Evolutionary conservation across 495 filamentous ascomycete genomes (phyloP), one percentile per base, ranked within the genome.

Genomic region (Penicillium antarcticum): DNA sequence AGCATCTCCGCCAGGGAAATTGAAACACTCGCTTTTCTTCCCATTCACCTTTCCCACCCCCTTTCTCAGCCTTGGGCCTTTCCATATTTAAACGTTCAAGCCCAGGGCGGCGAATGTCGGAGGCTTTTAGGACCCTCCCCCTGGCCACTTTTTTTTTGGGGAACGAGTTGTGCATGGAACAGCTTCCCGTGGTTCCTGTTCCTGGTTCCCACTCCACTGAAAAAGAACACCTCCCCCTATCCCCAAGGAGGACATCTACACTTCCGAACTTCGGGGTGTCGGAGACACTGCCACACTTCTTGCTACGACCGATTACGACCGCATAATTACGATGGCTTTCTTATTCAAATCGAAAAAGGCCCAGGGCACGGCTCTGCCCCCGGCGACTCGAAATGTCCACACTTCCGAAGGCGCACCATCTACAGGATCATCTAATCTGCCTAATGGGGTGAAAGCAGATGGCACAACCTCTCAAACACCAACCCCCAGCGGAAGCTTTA

Each of bases 291-390:
- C 61, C 54, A 52, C 60, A 63, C 24, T 26, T 26, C 16, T 29
- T 42, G 47, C 40, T 42, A 69, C 66, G 69, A 73, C 68, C 58
- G 55, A 69, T 64, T 62, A 75, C 62, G 72, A 73, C 39, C 42
- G 39, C 59, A 52, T 58, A 57, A 50, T 66, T 51, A 77, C 69
- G 65, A 82, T 84, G 81, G 79, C 81, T 39, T 84, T 84, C 69
- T 66, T 84, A 48, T 84, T 84, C 58, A 81, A 81, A 60, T 83
- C 80, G 48, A 84, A 83, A 68, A 83, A 79, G 63, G 74, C 69
- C 58, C 71, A 67, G 54, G 68, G 53, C 48, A 66, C 58, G 45
- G 69, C 67, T 41, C 72, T 82, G 14, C 80, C 80, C n/a, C 70
- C 76, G 23, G 77, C 75, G 34, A 73, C 76, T 29, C 69, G 79